Base-by-base conservation (phyloP, 2,329 filamentous ascomycete genomes). In the Pseudohalonectria lignicola region DNA sequence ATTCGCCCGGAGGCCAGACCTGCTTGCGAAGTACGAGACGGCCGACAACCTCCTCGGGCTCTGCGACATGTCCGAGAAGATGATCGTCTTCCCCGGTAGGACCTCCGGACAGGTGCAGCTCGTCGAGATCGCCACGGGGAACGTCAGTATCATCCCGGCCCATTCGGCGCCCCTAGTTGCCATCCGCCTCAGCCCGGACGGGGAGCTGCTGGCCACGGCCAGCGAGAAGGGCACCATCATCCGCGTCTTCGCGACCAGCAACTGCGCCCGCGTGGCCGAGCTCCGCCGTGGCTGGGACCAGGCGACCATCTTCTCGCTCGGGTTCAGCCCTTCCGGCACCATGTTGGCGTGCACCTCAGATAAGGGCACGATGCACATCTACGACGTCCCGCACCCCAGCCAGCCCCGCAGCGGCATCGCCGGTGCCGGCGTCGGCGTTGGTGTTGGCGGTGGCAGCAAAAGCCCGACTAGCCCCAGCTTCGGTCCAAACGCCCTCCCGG, bases 331-430 rank as follows among this genome's bases (percentile, higher is more conserved):
- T 1, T 79, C 79, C 1, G 84, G 82, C 37, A 75, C 71, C 31
- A 73, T 87, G 53, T 71, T 96, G 10, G 92, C 92, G 19, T 90
- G 87, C 44, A 96, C 90, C 1, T 95, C 88, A 1, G 92, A 98
- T 66, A 98, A 96, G 61, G 88, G 86, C 5, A 98, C 88, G 1
- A 69, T 98, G 10, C 92, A 98, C 59, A 74, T 98, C 28, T 98
- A 95, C 54, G 87, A 96, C 52, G 70, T 95, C 1, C 81, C 82
- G 4, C 71, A 74, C 42, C 63, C 67, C 8, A 66, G 64, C 36
- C 63, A 61, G 44, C 55, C 59, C 4, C 41, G 43, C 13, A 23
- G 29, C 17, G n/a, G 18, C 20, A 18, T n/a, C 31, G 10, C 20
- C 6, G 33, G 23, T 8, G 34, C 34, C 5, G 34, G 16, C 10